Percentiles rank a stretch among this genome's conserved stretches.
These are phyloP conservation scores for Lactarius deliciosus DNA, from an alignment of 768 basidiomycete species.

Conservation along the genomic window DNA sequence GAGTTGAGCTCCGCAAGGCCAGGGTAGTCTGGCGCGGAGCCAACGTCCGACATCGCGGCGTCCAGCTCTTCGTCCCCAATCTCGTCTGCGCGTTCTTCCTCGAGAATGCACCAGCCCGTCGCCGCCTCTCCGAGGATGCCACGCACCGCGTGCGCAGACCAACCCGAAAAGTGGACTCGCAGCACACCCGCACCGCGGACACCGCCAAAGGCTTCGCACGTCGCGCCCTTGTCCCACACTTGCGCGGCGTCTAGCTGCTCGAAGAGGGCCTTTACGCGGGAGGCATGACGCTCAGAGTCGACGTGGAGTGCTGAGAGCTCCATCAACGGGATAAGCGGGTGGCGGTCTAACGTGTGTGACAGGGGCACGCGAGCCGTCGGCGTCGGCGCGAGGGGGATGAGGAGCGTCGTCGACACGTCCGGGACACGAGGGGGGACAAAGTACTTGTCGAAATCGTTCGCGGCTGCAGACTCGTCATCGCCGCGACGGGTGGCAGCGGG, in stretches of 20 bases:
- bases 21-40: conserved; percentile 8
- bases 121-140: conserved; percentile 69
- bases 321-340: conserved; percentile 53
- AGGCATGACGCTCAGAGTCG: conserved; percentile 53
- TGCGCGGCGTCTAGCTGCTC: conserved; percentile 64
- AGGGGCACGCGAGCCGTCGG: conserved; percentile 67
- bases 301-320: conserved; percentile 52
- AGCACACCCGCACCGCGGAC: conserved; percentile 65
- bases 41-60: conserved; percentile 32
- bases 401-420: conserved; percentile 60
- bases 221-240: conserved; percentile 64
- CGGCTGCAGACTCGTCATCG: conserved; percentile 34
- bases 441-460: conserved; percentile 57
- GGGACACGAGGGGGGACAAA: conserved; percentile 45
- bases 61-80: conserved; percentile 9
- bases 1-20: conserved; percentile 19
- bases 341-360: conserved; percentile 33
- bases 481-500: conserved; percentile 30
- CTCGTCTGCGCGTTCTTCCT: conserved; percentile 47
- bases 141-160: conserved; percentile 65
- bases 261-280: conserved; percentile 69
- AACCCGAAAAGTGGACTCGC: conserved; percentile 70
- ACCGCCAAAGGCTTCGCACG: conserved; percentile 61
- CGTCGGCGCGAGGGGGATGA: conserved; percentile 76
- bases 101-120: conserved; percentile 72